These are phyloP conservation scores for Golubevia pallescens DNA, from an alignment of 1,284 basidiomycete genomes.

Conservation along the genomic window DNA sequence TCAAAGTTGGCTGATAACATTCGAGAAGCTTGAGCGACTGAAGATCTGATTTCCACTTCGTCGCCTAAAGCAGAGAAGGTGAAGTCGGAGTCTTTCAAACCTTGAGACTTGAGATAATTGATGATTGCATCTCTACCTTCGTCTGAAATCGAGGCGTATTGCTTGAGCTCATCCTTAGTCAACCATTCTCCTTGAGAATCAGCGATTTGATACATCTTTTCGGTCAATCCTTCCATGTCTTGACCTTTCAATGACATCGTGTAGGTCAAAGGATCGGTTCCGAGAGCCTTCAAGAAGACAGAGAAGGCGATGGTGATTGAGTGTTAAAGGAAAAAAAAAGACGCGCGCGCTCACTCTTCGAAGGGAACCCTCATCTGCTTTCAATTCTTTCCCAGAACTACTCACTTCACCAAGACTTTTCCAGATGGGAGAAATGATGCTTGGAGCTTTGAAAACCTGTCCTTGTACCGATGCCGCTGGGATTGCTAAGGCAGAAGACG, in stretches of 20 bases:
- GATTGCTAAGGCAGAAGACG: not conserved
- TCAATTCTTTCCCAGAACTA: not conserved
- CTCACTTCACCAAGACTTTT: not conserved
- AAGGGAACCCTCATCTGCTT: not conserved
- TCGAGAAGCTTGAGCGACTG: constrained; percentile 12
- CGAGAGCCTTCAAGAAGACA: not conserved
- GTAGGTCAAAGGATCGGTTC: constrained; percentile 7
- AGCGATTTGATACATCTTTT: constrained; percentile 15
- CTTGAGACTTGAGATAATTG: constrained; percentile 5
- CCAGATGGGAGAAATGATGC: constrained; percentile 1
- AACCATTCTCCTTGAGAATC: constrained; percentile 9
- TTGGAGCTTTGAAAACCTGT: constrained; percentile 5
- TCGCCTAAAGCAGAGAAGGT: constrained; percentile 7
- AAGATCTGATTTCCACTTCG: constrained; percentile 11
- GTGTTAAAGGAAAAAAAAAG: too few species aligned
- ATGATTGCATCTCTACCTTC: constrained; percentile 8
- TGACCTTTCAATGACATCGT: constrained; percentile 12
- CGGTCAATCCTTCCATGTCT: constrained; percentile 14
- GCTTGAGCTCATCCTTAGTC: constrained; percentile 12
- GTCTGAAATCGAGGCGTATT: constrained; percentile 11
- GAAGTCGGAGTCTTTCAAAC: constrained; percentile 6
- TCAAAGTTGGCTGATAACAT: constrained; percentile 13
- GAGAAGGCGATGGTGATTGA: not conserved
- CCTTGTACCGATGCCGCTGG: not conserved
- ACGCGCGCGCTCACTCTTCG: too few species aligned